These are phyloP conservation scores for Thalassiosira pacifica DNA, from an alignment of 352 stramenopile genomes.

Conservation along the genomic window DNA sequence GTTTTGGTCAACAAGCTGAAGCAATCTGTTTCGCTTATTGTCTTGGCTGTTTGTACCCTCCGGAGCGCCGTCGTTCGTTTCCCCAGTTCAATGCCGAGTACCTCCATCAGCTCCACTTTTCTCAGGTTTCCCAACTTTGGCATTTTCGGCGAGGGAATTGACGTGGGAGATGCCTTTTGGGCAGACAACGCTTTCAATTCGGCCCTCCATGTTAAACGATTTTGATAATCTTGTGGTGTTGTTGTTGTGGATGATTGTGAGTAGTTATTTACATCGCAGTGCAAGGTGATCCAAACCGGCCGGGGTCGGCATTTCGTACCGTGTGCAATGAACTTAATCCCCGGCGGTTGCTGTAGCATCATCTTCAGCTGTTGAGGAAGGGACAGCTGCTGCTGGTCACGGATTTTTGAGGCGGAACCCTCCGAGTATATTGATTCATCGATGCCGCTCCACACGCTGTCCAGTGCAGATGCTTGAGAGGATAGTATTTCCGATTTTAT, in stretches of 20 bases:
- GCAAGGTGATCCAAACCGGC: constrained; percentile 50
- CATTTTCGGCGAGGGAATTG: not conserved
- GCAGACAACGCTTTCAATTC: constrained; percentile 24
- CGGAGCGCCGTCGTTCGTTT: constrained; percentile 42
- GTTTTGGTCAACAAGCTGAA: constrained; percentile 52
- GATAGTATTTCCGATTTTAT: not conserved
- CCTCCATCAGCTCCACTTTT: constrained; percentile 35
- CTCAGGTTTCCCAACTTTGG: constrained; percentile 47
- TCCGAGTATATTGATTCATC: not conserved
- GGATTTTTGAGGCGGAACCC: not conserved
- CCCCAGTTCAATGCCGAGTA: constrained; percentile 40
- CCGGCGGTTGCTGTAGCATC: constrained; percentile 13
- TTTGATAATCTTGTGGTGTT: constrained; percentile 25
- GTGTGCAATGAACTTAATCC: constrained; percentile 50
- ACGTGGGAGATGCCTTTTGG: not conserved
- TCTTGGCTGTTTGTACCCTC: constrained; percentile 34
- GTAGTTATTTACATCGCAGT: constrained; percentile 3
- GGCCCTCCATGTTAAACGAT: constrained; percentile 55
- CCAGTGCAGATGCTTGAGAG: not conserved
- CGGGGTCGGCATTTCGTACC: constrained; percentile 45
- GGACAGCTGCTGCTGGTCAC: not conserved
- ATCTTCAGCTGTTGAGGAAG: constrained; percentile 13
- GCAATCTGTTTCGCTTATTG: constrained; percentile 24
- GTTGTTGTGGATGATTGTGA: not conserved
- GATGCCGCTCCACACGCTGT: not conserved